These are phyloP conservation scores for Tricholoma bakamatsutake DNA, from an alignment of 768 basidiomycete genomes.

Conservation along the genomic window DNA sequence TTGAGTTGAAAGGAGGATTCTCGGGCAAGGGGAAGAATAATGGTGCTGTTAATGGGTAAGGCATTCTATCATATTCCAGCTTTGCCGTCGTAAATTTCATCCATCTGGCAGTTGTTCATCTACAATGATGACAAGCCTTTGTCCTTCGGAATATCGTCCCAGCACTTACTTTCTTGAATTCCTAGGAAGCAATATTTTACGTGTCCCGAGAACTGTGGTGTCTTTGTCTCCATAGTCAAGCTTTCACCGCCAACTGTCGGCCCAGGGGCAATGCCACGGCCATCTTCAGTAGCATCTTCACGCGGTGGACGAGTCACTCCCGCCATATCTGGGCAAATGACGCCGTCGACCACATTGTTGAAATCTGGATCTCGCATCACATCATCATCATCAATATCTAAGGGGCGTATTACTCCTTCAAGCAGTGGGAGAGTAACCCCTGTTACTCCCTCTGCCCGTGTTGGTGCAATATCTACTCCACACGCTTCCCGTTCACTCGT, in stretches of 20 bases:
- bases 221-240: slow-evolving; percentile 83
- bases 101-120: not conserved
- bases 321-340: slow-evolving; percentile 44
- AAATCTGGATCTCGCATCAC: slow-evolving; percentile 21
- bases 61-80: slow-evolving; percentile 12
- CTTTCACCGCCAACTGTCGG: slow-evolving; percentile 74
- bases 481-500: slow-evolving; percentile 23
- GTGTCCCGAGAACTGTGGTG: slow-evolving; percentile 82
- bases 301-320: slow-evolving; percentile 58
- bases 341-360: slow-evolving; percentile 38
- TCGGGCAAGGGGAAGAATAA: slow-evolving; percentile 93
- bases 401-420: slow-evolving; percentile 35
- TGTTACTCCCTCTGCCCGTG: slow-evolving; percentile 29
- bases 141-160: not conserved
- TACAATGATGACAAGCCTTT: not conserved
- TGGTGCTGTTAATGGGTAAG: slow-evolving; percentile 85
- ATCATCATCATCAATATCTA: slow-evolving; percentile 31
- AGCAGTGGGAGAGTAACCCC: slow-evolving; percentile 48
- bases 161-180: slow-evolving; percentile 5
- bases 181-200: slow-evolving; percentile 75
- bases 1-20: slow-evolving; percentile 83
- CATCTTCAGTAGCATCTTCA: slow-evolving; percentile 78
- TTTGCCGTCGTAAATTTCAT: slow-evolving; percentile 6
- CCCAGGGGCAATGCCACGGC: slow-evolving; percentile 43
- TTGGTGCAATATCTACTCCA: slow-evolving; percentile 31